Conservation (phyloP, 73 alveolate species). For the Blepharisma stoltei region DNA sequence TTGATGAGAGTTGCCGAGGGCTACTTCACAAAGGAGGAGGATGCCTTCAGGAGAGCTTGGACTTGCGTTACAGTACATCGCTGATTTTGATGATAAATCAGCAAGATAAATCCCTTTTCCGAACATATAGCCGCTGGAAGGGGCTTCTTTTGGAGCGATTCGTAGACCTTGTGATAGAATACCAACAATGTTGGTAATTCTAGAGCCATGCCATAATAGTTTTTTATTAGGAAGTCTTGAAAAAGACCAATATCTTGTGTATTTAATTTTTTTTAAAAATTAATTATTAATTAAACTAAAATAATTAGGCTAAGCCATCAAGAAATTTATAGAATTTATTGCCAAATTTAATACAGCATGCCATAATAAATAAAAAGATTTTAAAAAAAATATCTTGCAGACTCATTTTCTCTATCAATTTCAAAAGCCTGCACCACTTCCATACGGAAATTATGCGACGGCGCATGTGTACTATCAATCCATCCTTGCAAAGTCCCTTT, state of each 20-base stretch:
- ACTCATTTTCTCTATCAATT: constrained; percentile 53
- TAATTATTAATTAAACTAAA: constrained; percentile 35
- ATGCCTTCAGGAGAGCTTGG: constrained; percentile 68
- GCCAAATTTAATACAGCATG: no score
- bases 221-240: constrained; percentile 52
- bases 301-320: no score
- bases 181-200: constrained; percentile 81
- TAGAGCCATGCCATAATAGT: constrained; percentile 93
- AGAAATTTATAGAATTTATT: no score
- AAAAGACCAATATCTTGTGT: constrained; percentile 33
- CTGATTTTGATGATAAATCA: constrained; percentile 78
- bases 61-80: constrained; percentile 73
- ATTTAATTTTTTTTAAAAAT: neutral
- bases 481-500: constrained; percentile 39
- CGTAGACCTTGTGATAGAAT: constrained; percentile 75
- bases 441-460: constrained; percentile 55
- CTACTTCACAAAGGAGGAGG: constrained; percentile 87
- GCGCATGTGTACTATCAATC: constrained; percentile 54
- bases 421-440: constrained; percentile 41
- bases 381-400: constrained; percentile 49
- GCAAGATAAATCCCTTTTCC: constrained; percentile 96
- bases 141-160: constrained; percentile 92
- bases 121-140: constrained; percentile 74
- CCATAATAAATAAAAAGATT: no score
- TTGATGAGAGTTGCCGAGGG: constrained; percentile 80